phyloP scores from a whole-genome alignment of 192 early-diverging fungal species.

The Coemansia sp. region DNA sequence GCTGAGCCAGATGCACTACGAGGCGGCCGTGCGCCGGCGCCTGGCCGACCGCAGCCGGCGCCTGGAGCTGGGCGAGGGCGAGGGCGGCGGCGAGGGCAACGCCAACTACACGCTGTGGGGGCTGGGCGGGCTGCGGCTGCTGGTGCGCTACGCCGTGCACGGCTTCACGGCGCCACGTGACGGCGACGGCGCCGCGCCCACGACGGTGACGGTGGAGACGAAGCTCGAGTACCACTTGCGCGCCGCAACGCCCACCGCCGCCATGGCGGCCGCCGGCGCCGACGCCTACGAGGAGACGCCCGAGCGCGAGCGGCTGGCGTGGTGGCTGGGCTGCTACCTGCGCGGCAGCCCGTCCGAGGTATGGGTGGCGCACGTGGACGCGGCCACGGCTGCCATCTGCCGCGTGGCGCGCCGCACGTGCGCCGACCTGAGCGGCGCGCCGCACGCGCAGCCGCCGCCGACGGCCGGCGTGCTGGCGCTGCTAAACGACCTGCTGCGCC shows the following conservation, averaged over 20 bases:
- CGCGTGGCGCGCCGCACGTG: constrained; percentile 8
- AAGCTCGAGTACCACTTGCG: constrained; percentile 33
- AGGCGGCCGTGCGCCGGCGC: constrained; percentile 5
- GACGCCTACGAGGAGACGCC: constrained; percentile 20
- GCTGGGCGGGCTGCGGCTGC: constrained; percentile 29
- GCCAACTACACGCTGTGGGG: constrained; percentile 48
- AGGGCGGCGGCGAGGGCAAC: constrained; percentile 3
- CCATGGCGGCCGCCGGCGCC: constrained; percentile 2
- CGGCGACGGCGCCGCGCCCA: neutral
- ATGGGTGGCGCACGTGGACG: constrained; percentile 35
- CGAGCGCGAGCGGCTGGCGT: constrained; percentile 38
- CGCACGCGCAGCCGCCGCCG: constrained; percentile 16
- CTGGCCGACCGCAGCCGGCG: constrained; percentile 2
- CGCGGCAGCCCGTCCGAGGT: constrained; percentile 45
- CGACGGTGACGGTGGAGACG: constrained; percentile 28
- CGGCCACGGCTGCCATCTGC: neutral
- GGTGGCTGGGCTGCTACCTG: constrained; percentile 40
- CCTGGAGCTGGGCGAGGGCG: constrained; percentile 3
- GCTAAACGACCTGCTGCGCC: constrained; percentile 19
- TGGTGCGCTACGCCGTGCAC: constrained; percentile 38
- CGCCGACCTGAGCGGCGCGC: constrained; percentile 16
- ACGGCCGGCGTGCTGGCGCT: constrained; percentile 26
- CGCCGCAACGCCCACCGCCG: neutral
- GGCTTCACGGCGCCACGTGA: constrained; percentile 14
- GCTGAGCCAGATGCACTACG: constrained; percentile 28